A percentile compares a stretch with the other conserved stretches of the same genome.
phyloP scores from a whole-genome alignment of 2,329 filamentous ascomycete species.

The Alternaria consortialis region DNA sequence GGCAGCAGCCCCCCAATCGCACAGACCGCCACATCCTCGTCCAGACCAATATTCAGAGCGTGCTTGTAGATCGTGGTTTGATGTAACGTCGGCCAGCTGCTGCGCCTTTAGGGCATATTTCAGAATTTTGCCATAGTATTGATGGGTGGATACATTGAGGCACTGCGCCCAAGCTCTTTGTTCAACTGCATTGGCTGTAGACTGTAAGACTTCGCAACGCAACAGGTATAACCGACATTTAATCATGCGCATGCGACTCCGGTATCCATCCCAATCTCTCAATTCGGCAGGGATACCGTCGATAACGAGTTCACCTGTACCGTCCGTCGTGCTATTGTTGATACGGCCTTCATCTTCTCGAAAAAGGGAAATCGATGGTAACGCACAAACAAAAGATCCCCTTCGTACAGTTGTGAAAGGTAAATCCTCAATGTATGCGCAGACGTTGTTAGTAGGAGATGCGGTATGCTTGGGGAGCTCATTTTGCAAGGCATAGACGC shows the following conservation, averaged over 20 bases:
- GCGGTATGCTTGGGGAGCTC: neutral
- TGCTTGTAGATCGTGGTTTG: conserved; percentile 22
- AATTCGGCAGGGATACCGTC: neutral
- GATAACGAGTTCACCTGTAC: neutral
- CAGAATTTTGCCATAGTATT: conserved; percentile 11
- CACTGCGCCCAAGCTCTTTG: neutral
- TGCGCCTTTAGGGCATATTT: conserved; percentile 15
- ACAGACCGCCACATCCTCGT: conserved; percentile 17
- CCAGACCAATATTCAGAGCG: conserved; percentile 34
- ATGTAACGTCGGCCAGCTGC: conserved; percentile 15
- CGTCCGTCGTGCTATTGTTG: neutral
- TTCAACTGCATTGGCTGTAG: conserved; percentile 4
- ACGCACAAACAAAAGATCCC: neutral
- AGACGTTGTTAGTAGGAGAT: neutral
- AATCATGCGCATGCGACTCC: conserved; percentile 6
- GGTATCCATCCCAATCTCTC: neutral
- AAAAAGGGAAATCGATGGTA: neutral
- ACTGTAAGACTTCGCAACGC: conserved; percentile 25
- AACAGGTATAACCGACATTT: conserved; percentile 21
- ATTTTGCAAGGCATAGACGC: neutral
- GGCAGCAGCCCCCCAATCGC: conserved; percentile 16
- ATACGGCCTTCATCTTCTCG: neutral
- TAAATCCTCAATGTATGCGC: neutral
- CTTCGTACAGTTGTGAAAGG: neutral
- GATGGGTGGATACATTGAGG: neutral